Conservation (phyloP, 2,329 filamentous ascomycete species). For the Capronia coronata region DNA sequence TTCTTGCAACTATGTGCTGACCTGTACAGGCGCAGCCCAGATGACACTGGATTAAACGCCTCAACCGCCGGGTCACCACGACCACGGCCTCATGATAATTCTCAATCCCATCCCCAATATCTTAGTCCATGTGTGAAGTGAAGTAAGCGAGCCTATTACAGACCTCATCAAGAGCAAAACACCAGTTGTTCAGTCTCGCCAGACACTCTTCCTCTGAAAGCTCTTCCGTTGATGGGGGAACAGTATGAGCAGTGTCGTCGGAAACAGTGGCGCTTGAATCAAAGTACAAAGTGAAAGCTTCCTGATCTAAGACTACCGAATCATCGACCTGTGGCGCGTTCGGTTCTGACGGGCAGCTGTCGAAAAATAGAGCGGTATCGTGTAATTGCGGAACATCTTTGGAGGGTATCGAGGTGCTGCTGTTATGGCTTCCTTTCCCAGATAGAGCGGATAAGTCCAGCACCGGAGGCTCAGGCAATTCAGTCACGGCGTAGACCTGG, state of each 20-base stretch:
- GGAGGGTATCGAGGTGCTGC: constrained; percentile 1
- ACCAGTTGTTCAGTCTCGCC: constrained; percentile 15
- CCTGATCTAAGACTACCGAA: constrained; percentile 36
- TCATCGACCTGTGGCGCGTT: constrained; percentile 49
- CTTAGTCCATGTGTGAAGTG: constrained; percentile 15
- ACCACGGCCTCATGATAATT: neutral
- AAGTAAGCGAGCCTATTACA: constrained; percentile 17
- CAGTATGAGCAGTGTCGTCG: constrained; percentile 12
- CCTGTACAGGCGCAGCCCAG: neutral
- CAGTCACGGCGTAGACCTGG: constrained; percentile 60
- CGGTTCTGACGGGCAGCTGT: constrained; percentile 38
- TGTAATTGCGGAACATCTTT: constrained; percentile 16
- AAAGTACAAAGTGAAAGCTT: constrained; percentile 16
- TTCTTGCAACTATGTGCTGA: neutral
- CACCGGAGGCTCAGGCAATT: constrained; percentile 59
- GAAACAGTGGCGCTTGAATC: constrained; percentile 9
- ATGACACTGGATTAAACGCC: neutral
- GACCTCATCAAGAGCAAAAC: constrained; percentile 20
- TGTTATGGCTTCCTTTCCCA: constrained; percentile 52
- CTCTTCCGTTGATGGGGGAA: neutral
- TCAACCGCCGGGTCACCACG: neutral
- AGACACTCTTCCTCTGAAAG: constrained; percentile 12
- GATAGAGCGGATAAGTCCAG: constrained; percentile 59
- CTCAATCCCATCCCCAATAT: neutral
- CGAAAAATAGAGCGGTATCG: constrained; percentile 25